Base-by-base conservation (phyloP, 2,329 filamentous ascomycete species). In the Colletotrichum sp. region DNA sequence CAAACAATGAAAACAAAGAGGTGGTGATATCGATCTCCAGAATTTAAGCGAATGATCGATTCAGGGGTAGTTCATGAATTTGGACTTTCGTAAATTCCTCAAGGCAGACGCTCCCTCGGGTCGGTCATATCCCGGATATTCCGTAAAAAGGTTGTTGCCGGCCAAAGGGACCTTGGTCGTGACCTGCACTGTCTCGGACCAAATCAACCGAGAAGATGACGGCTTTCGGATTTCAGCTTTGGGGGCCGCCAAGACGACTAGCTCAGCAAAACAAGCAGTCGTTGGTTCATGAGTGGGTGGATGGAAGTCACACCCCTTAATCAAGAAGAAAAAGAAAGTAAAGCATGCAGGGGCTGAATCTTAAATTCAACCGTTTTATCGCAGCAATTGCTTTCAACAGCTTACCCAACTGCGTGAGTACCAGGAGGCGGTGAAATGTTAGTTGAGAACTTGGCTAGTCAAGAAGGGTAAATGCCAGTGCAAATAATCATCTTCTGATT, bases 321-420 rank as follows among this genome's bases (percentile, higher is more conserved):
- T 59, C 13, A 26, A 28, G 21, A 3, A 59, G 16, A 18, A 59
- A 59, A 59, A 59, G 55, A 28, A 59, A 59, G 21, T 18, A 1
- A 2, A 48, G 6, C 2, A 7, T 21, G 43, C 43, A 48, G n/a
- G 43, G 43, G 43, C 43, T 13, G 18, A 48, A 21, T 6, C n/a
- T 48, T 48, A 48, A 48, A n/a, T 48, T 13, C 43, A 48, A 48
- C n/a, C 43, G 43, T 7, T 48, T 48, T 26, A 21, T 48, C n/a
- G 43, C 10, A 48, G 18, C 43, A 4, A 48, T 48, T 48, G 43
- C 43, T 48, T 48, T 21, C n/a, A n/a, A 48, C 10, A 21, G 43
- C 10, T 48, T 10, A 48, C 3, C n/a, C 43, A 48, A 21, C 18
- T 48, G 5, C 6, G 2, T 0, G 10, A 21, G 3, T 0, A 5